Evolutionary conservation across 106 monocot genomes (phyloP).

Genomic region (Dendrobium nobile): DNA sequence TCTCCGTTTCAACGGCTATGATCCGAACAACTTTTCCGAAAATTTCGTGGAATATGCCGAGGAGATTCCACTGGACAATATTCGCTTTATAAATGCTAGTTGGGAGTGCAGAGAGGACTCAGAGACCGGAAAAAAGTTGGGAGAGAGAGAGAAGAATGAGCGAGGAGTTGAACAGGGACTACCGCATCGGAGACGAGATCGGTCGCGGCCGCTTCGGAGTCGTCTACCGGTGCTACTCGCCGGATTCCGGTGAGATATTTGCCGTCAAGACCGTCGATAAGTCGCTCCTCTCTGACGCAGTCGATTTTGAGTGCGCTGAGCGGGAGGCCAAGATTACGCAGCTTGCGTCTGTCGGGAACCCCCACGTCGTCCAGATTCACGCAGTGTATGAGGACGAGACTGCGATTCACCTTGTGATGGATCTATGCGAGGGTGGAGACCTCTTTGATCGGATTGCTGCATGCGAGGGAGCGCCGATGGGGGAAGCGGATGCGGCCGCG

Average conservation of each 20-base stretch:
- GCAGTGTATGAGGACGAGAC: constrained; percentile 42
- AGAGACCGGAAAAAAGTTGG: not conserved
- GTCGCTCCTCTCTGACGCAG: constrained; percentile 19
- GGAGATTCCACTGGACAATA: not conserved
- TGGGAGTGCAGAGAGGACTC: not conserved
- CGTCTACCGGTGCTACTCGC: constrained; percentile 28
- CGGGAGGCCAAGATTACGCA: constrained; percentile 36
- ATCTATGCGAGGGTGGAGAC: constrained; percentile 38
- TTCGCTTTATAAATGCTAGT: not conserved
- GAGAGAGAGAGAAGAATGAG: constrained; percentile 6
- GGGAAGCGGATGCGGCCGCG: constrained; percentile 24
- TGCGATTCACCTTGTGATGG: constrained; percentile 37
- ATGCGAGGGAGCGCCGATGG: constrained; percentile 8
- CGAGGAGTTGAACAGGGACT: constrained; percentile 23
- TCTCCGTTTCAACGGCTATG: not conserved
- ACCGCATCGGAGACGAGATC: constrained; percentile 43
- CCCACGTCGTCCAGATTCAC: constrained; percentile 33
- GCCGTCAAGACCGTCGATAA: constrained; percentile 52
- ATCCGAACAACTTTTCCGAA: not conserved
- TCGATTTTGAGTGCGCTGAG: constrained; percentile 25
- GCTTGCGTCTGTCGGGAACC: constrained; percentile 28
- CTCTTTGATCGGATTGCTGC: constrained; percentile 29
- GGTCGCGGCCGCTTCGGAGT: constrained; percentile 48
- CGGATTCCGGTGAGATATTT: constrained; percentile 22
- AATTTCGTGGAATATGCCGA: not conserved